Percentiles rank a stretch among this genome's conserved stretches.
These are phyloP conservation scores for Myotisia sp. DNA, from an alignment of 2,329 filamentous ascomycete species.

Conservation along the genomic window DNA sequence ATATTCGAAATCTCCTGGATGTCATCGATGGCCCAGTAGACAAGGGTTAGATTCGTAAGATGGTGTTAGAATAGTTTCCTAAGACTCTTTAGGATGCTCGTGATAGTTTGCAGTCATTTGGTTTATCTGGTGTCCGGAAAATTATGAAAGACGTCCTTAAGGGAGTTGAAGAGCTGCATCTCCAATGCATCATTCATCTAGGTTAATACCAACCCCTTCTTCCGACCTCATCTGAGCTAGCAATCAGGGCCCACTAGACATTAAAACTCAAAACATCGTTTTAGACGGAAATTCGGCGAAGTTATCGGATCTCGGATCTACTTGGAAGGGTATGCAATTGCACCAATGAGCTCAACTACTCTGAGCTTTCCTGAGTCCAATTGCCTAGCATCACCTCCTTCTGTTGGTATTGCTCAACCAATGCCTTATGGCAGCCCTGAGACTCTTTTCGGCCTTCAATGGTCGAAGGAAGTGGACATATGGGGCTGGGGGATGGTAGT, in stretches of 20 bases:
- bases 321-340: slow-evolving; percentile 4
- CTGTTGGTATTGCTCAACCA: slow-evolving; percentile 4
- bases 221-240: too few species aligned
- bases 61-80: slow-evolving; percentile 3
- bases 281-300: slow-evolving; percentile 3
- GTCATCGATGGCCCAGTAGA: slow-evolving; percentile 1
- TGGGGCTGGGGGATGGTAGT: slow-evolving; percentile 7
- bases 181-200: slow-evolving; percentile 4
- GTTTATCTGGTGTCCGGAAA: slow-evolving; percentile 5
- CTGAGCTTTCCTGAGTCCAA: not conserved
- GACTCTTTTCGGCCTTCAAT: slow-evolving; percentile 5
- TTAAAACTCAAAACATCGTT: slow-evolving; percentile 7
- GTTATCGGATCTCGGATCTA: slow-evolving; percentile 5
- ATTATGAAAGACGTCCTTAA: slow-evolving; percentile 6
- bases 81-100: slow-evolving; percentile 1
- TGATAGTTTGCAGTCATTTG: not conserved
- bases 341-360: slow-evolving; percentile 1
- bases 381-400: slow-evolving; percentile 4
- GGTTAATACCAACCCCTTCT: slow-evolving; percentile 1
- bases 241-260: slow-evolving; percentile 1
- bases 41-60: not conserved
- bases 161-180: slow-evolving; percentile 4
- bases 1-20: slow-evolving; percentile 5
- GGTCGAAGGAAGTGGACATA: slow-evolving; percentile 7
- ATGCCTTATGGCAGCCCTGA: slow-evolving; percentile 7